Percentiles rank a stretch among this genome's conserved stretches.
Conservation (phyloP, 192 early-diverging fungal genomes). For the Helicostylum pulchrum region DNA sequence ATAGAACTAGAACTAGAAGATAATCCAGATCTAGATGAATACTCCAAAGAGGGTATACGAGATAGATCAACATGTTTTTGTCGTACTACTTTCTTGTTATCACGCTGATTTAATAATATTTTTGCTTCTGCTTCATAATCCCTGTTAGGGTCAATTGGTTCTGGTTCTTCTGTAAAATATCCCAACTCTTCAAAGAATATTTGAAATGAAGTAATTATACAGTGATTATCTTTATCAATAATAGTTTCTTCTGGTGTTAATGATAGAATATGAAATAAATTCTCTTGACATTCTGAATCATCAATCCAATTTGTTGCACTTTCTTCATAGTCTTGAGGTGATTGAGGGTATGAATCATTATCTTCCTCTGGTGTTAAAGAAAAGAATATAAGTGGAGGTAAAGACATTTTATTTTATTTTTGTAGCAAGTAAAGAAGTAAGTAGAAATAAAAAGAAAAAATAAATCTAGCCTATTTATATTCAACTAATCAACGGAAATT, state of each 20-base stretch:
- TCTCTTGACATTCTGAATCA: slow-evolving; percentile 29
- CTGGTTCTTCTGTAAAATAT: slow-evolving; percentile 29
- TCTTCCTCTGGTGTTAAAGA: slow-evolving; percentile 20
- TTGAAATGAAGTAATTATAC: slow-evolving; percentile 8
- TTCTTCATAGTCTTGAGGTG: slow-evolving; percentile 11
- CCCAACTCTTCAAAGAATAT: slow-evolving; percentile 37
- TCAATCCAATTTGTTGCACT: slow-evolving; percentile 13
- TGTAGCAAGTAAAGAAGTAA: background rate
- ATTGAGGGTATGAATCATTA: background rate
- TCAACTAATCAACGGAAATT: slow-evolving; percentile 12
- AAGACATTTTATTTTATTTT: slow-evolving; percentile 2
- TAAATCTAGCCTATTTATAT: slow-evolving; percentile 13
- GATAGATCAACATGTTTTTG: slow-evolving; percentile 12
- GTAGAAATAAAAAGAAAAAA: slow-evolving; percentile 3
- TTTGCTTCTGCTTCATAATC: slow-evolving; percentile 25
- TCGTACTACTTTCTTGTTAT: slow-evolving; percentile 3
- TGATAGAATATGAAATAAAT: slow-evolving; percentile 25
- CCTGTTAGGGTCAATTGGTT: slow-evolving; percentile 32
- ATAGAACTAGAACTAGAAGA: slow-evolving; percentile 6
- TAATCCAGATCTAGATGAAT: slow-evolving; percentile 4
- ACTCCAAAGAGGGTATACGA: slow-evolving; percentile 6
- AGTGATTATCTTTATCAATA: slow-evolving; percentile 24
- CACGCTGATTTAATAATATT: background rate
- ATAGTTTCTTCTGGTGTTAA: slow-evolving; percentile 28
- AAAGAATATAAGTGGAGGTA: slow-evolving; percentile 9